A percentile compares a stretch with the other conserved stretches of the same genome.
phyloP scores from a whole-genome alignment of 176 grass and related monocot genomes.

The Pontederia crassipes region DNA sequence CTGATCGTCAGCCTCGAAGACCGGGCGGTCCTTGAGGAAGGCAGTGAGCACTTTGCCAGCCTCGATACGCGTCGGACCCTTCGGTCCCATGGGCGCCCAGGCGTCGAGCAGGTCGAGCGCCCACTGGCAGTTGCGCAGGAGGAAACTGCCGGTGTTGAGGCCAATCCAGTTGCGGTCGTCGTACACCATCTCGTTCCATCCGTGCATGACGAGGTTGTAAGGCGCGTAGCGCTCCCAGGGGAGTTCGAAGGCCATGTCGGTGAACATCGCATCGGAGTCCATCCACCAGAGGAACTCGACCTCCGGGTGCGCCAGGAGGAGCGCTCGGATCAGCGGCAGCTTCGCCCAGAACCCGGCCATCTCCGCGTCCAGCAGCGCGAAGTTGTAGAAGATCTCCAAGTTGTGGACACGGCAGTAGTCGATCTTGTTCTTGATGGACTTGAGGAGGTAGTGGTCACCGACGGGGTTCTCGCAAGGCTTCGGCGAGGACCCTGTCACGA shows the following conservation, averaged over 20 bases:
- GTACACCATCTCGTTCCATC: constrained; percentile 98
- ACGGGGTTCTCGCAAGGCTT: constrained; percentile 98
- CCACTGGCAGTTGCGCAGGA: constrained; percentile 94
- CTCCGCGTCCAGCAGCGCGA: constrained; percentile 84
- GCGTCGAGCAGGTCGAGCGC: constrained; percentile 88
- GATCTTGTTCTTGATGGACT: constrained; percentile 99
- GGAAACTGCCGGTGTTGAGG: constrained; percentile 93
- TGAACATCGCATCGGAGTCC: constrained; percentile 98
- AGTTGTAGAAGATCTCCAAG: constrained; percentile 97
- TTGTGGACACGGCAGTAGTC: constrained; percentile 98
- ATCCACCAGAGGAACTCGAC: constrained; percentile 98
- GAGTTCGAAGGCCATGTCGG: constrained; percentile 89
- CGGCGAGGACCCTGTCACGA: constrained; percentile 84
- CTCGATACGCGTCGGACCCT: constrained; percentile 70
- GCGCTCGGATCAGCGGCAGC: constrained; percentile 76
- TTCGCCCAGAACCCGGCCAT: constrained; percentile 97
- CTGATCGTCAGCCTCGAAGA: constrained; percentile 95
- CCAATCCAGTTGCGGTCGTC: constrained; percentile 98
- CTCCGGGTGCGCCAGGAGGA: constrained; percentile 87
- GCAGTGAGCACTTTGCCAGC: constrained; percentile 77
- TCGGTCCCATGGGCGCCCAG: constrained; percentile 96
- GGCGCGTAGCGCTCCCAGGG: constrained; percentile 76
- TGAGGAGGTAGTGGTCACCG: constrained; percentile 95
- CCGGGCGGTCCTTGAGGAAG: constrained; percentile 72
- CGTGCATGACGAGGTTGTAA: constrained; percentile 84